These are phyloP conservation scores for Potentilla sterilis DNA, from an alignment of 306 rosid species.

Conservation along the genomic window DNA sequence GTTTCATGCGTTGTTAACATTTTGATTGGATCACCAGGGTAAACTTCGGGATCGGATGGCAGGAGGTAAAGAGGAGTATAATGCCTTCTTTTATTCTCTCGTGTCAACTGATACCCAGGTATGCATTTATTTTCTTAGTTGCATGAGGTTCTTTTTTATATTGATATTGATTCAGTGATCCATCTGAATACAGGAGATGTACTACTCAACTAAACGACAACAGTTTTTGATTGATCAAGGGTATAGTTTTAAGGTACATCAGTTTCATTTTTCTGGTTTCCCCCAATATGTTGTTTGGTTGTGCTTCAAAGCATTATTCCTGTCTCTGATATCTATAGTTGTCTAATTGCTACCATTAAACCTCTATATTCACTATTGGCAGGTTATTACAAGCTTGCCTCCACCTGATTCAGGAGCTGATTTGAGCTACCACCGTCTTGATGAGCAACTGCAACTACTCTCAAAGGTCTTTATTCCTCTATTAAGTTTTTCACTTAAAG, in stretches of 20 bases:
- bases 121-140: slow-evolving; percentile 21
- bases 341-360: slow-evolving; percentile 6
- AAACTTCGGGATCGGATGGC: slow-evolving; percentile 95
- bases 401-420: slow-evolving; percentile 74
- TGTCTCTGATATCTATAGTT: slow-evolving; percentile 16
- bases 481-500: slow-evolving; percentile 9
- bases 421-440: slow-evolving; percentile 66
- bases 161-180: not conserved
- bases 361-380: slow-evolving; percentile 27
- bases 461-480: slow-evolving; percentile 50
- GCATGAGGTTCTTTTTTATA: not conserved
- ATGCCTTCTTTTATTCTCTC: slow-evolving; percentile 96
- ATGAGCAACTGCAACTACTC: slow-evolving; percentile 86
- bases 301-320: slow-evolving; percentile 7
- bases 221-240: slow-evolving; percentile 98
- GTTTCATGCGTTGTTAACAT: slow-evolving; percentile 1
- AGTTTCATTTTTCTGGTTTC: not conserved
- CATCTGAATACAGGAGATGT: slow-evolving; percentile 78
- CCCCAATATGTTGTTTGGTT: not conserved
- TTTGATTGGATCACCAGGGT: slow-evolving; percentile 60
- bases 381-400: slow-evolving; percentile 97
- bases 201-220: slow-evolving; percentile 93
- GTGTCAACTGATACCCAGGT: slow-evolving; percentile 99
- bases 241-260: slow-evolving; percentile 90
- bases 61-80: slow-evolving; percentile 96